Evolutionary conservation across 805 yeast genomes (phyloP).

Genomic region (Saccharomycopsis fodiens): DNA sequence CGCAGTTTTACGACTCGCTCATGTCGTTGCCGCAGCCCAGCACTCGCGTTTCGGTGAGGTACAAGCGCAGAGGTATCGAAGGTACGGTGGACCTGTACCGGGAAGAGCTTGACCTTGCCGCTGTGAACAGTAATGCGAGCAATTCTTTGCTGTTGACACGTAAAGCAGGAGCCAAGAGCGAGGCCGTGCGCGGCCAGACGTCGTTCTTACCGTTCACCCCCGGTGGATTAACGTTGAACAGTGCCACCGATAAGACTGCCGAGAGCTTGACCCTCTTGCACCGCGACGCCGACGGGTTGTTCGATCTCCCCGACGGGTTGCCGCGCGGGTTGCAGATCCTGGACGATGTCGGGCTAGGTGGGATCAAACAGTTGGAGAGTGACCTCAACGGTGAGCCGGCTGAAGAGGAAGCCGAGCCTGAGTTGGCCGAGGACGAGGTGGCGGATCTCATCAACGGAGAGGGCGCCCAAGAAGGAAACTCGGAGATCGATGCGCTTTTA

Average conservation of each 20-base stretch:
- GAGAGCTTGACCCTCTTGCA: slow-evolving; percentile 42
- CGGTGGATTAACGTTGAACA: slow-evolving; percentile 57
- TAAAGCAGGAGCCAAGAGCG: slow-evolving; percentile 53
- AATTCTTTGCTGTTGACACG: slow-evolving; percentile 71
- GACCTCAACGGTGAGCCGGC: slow-evolving; percentile 29
- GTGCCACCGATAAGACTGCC: slow-evolving; percentile 22
- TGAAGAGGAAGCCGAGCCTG: slow-evolving; percentile 19
- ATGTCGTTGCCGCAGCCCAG: slow-evolving; percentile 52
- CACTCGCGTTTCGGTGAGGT: slow-evolving; percentile 56
- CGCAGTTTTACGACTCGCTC: slow-evolving; percentile 39
- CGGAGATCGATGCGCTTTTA: slow-evolving; percentile 37
- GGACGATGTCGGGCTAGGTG: slow-evolving; percentile 5
- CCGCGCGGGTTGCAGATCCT: slow-evolving; percentile 52
- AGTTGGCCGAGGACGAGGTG: slow-evolving; percentile 28
- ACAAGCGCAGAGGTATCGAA: slow-evolving; percentile 65
- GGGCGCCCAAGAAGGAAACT: slow-evolving; percentile 10
- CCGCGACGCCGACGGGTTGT: slow-evolving; percentile 66
- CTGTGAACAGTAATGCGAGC: slow-evolving; percentile 45
- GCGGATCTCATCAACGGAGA: slow-evolving; percentile 23
- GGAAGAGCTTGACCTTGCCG: slow-evolving; percentile 50
- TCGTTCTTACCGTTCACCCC: slow-evolving; percentile 85
- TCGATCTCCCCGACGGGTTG: slow-evolving; percentile 78
- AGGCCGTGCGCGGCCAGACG: slow-evolving; percentile 60
- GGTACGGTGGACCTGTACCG: slow-evolving; percentile 59
- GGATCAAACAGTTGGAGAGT: slow-evolving; percentile 19